These are phyloP conservation scores for Phlyctochytrium bullatum DNA, from an alignment of 192 early-diverging fungal species.

Conservation along the genomic window DNA sequence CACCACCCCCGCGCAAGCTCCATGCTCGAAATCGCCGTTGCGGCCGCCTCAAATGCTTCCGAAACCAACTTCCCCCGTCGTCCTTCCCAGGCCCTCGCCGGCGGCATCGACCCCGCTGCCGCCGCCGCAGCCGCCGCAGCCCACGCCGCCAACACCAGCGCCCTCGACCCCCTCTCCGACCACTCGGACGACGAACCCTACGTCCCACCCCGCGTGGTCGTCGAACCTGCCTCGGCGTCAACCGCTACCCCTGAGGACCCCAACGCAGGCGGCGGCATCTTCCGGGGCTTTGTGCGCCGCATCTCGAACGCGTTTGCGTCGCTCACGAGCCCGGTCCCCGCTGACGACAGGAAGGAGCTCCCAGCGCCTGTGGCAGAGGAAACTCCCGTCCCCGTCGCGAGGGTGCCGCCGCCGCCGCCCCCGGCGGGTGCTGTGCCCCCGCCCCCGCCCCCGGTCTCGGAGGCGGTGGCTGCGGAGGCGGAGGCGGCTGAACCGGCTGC, in stretches of 20 bases:
- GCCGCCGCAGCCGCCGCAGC: not conserved
- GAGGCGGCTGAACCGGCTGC: not conserved
- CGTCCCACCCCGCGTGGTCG: not conserved
- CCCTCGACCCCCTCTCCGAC: not conserved
- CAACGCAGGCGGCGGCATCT: not conserved
- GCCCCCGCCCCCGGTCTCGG: not conserved
- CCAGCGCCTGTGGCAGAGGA: not conserved
- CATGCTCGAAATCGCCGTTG: not conserved
- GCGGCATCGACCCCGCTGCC: not conserved
- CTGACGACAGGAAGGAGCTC: constrained; percentile 1
- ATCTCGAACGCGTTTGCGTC: constrained; percentile 4
- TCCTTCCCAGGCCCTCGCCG: not conserved
- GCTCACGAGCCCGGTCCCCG: not conserved
- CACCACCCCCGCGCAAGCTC: not conserved
- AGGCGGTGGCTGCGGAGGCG: not conserved
- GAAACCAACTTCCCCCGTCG: constrained; percentile 2
- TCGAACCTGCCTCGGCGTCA: not conserved
- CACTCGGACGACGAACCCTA: not conserved
- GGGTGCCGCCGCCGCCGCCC: not conserved
- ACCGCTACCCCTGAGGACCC: no score
- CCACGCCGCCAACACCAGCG: not conserved
- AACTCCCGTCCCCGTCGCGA: not conserved
- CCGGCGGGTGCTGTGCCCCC: not conserved
- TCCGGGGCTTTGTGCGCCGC: not conserved
- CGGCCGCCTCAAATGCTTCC: not conserved